phyloP scores from a whole-genome alignment of 2,329 filamentous ascomycete species.

The Graphiopsis chlorocephala region DNA sequence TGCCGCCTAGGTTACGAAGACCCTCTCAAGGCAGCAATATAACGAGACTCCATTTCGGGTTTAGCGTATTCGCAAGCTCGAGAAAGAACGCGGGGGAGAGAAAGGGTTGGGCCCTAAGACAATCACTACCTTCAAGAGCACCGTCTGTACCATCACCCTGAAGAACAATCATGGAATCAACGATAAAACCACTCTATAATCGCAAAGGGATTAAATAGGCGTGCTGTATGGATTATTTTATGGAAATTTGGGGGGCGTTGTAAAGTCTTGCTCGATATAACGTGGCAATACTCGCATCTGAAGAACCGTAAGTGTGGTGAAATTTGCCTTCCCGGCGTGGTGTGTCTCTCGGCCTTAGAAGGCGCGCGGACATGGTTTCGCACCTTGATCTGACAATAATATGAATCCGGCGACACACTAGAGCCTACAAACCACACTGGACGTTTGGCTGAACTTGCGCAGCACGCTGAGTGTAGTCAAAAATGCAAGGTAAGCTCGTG shows the following conservation, averaged over 20 bases:
- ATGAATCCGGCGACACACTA: neutral
- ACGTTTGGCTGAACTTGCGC: neutral
- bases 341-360: neutral
- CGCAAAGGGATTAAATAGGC: too few relatives aligned
- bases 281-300: neutral
- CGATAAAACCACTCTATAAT: too few relatives aligned
- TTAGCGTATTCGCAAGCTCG: neutral
- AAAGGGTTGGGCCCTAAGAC: neutral
- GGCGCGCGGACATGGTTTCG: neutral
- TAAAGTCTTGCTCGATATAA: neutral
- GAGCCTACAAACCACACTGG: neutral
- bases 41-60: neutral
- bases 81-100: neutral
- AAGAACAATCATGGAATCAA: too few relatives aligned
- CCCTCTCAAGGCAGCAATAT: neutral
- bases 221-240: neutral
- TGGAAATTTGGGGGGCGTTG: neutral
- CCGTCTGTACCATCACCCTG: too few relatives aligned
- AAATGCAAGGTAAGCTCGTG: neutral
- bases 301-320: neutral
- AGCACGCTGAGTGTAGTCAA: neutral
- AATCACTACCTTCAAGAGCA: too few relatives aligned
- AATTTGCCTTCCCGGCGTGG: neutral
- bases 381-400: neutral
- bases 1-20: conserved; percentile 6